Base-by-base conservation (phyloP, 140 eudicot genomes). In the Oenanthe javanica region DNA sequence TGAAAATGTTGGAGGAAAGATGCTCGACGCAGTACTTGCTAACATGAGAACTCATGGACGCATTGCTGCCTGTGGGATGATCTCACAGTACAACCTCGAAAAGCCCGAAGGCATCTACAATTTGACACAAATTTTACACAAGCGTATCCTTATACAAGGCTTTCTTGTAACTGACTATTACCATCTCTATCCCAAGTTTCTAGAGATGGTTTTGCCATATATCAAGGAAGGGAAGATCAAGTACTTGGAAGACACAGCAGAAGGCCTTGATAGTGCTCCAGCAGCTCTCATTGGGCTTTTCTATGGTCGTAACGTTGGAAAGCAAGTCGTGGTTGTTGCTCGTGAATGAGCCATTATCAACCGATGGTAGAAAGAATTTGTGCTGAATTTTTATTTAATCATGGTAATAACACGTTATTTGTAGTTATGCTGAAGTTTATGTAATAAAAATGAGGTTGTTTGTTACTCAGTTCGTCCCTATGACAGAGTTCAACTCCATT, bases 181-280 rank as follows among this genome's bases (percentile, higher is more conserved):
- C 72, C 87, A 89, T 74, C 80, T 87, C 25, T 87, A 87, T 76
- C 87, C 91, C 9, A 89, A 87, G 84, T 91, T 74, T 76, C 59
- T 84, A 36, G 93, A 91, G 15, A 81, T 82, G 81, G 71, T 91
- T 63, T 23, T 91, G 4, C 94, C 97, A 1, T 80, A 55, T 12
- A 85, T 91, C 31, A 86, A 81, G 74, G 79, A 91, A 75, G 94
- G 89, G 63, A 89, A 85, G 38, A 79, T 89, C 19, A 45, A 75
- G 4, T 91, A 91, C 73, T 63, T 89, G 9, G 93, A 89, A 83
- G 96, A 91, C 54, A 49, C 81, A 19, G 94, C 85, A 0, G 83
- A 89, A 25, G 97, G 97, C 49, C 90, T 91, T 25, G 94, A 91
- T 77, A 85, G 83, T 21, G 97, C 82, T 14, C 97, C 97, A 0